Percentiles rank a stretch among this genome's conserved stretches.
Evolutionary conservation across 2,329 filamentous ascomycete species (phyloP).

Genomic region (Claviceps fusiformis): DNA sequence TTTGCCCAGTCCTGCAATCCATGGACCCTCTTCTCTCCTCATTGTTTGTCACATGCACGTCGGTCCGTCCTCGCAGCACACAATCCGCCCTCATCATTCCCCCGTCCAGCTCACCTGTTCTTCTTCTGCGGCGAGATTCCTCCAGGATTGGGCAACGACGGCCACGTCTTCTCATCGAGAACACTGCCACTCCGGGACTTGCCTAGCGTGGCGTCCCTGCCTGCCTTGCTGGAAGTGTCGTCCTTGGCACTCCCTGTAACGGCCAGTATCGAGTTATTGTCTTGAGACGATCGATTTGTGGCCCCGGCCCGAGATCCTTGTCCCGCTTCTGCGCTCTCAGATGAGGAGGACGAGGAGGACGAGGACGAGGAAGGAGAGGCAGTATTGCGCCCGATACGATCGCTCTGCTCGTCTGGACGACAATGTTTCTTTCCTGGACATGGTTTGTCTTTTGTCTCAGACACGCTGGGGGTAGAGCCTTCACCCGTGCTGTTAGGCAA

Average conservation of each 20-base stretch:
- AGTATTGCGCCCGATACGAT: neutral
- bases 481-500: neutral
- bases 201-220: neutral
- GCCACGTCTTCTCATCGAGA: conserved; percentile 4
- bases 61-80: neutral
- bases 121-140: neutral
- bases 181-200: neutral
- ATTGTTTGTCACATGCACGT: too few relatives aligned
- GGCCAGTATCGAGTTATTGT: neutral
- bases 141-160: neutral
- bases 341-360: neutral
- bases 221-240: neutral
- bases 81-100: too few relatives aligned
- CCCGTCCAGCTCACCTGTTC: neutral
- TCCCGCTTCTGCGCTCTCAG: neutral
- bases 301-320: neutral
- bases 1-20: too few relatives aligned
- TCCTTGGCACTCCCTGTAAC: neutral
- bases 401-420: neutral
- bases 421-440: neutral
- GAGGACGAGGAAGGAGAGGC: too few relatives aligned
- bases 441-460: neutral
- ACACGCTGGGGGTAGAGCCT: neutral
- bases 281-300: too few relatives aligned
- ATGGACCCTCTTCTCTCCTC: neutral